Conservation (phyloP, 2,329 filamentous ascomycete genomes). For the Waltergamsia citrina region DNA sequence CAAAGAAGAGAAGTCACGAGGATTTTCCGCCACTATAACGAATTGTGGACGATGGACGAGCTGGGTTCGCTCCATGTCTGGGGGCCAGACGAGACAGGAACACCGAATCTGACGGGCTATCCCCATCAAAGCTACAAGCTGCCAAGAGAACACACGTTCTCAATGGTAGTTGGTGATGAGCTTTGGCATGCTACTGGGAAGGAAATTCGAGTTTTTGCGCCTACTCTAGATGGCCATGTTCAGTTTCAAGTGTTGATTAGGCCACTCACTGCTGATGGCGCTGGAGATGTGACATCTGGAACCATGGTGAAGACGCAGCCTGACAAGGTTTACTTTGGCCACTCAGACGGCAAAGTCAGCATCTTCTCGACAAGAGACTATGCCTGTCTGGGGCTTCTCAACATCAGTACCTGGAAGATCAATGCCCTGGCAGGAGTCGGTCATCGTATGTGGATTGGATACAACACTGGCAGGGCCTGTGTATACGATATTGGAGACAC, state of each 20-base stretch:
- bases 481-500: conserved; percentile 76
- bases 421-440: conserved; percentile 77
- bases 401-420: conserved; percentile 90
- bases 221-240: conserved; percentile 55
- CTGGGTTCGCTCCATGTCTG: conserved; percentile 80
- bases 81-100: conserved; percentile 63
- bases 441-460: conserved; percentile 81
- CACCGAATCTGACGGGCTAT: conserved; percentile 64
- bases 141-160: conserved; percentile 76
- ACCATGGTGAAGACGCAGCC: conserved; percentile 65
- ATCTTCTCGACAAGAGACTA: conserved; percentile 79
- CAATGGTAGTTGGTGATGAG: conserved; percentile 73
- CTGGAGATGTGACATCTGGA: conserved; percentile 82
- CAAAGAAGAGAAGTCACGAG: conserved; percentile 70
- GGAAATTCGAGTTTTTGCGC: conserved; percentile 75
- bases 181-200: conserved; percentile 86
- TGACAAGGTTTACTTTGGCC: conserved; percentile 79
- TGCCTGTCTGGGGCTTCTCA: conserved; percentile 69
- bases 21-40: conserved; percentile 77
- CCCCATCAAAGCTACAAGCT: conserved; percentile 68
- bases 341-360: conserved; percentile 87
- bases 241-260: conserved; percentile 69
- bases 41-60: conserved; percentile 92
- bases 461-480: conserved; percentile 87
- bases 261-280: conserved; percentile 60